Evolutionary conservation across 768 basidiomycete genomes (phyloP), one percentile per base, ranked within the genome.

Genomic region (Phaeotremella skinneri): DNA sequence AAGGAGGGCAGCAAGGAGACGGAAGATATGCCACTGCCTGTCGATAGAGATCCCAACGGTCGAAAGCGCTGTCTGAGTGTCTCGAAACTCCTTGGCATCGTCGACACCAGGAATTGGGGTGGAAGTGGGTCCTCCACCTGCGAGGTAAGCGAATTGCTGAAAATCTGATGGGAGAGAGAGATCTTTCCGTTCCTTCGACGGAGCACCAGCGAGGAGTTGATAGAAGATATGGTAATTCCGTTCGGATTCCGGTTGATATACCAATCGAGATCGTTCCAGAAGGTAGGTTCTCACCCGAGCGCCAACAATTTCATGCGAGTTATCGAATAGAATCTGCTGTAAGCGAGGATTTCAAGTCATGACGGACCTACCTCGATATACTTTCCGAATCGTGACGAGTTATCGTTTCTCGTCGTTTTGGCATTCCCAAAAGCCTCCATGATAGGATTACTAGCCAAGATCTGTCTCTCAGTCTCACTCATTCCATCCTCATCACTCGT

Each of bases 171-270:
- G 90, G 34, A 99, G 82, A 4, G 91, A 93, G 45, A 97, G 84
- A 69, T 93, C 91, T 78, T 94, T 94, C 41, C 91, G 85, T 73
- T 99, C 96, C 77, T 94, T 94, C 23, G 89, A 80, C 2, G 96
- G 93, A 9, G 91, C 91, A 49, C 96, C 96, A 0, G 93, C 89
- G 67, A 94, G 91, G n/a, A 99, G 81, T 76, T 99, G 96, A 79
- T 99, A 98, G 82, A 99, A 99, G 69, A 99, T 97, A 78, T 99
- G 96, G 79, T 98, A 99, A 79, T 99, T 99, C 59, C 96, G 86
- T 78, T 99, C 96, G 43, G 89, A 92, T 58, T 89, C 82, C 17
- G 96, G 94, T 78, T 99, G 96, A 78, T 94, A 97, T 58, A 97
- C 93, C 62, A 99, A 88, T 61, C 96, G 87, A 39, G 96, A 97